These are phyloP conservation scores for Wickerhamomyces ciferrii DNA, from an alignment of 805 yeast genomes.

Conservation along the genomic window DNA sequence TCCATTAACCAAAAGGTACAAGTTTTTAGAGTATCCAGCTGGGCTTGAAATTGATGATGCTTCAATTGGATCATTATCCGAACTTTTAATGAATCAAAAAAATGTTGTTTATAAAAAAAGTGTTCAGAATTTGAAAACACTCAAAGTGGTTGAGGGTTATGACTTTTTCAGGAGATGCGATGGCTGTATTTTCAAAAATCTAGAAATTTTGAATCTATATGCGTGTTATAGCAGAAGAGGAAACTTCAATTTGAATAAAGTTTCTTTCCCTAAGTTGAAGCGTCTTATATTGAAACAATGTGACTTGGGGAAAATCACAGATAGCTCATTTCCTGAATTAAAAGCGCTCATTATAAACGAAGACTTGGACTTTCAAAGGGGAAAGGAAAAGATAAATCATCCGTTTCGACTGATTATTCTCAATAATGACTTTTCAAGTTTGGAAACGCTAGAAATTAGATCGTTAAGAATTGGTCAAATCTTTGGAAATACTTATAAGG, in stretches of 20 bases:
- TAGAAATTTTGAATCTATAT: background rate
- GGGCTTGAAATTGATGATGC: background rate
- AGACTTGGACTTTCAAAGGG: too few species aligned
- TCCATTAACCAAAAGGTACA: background rate
- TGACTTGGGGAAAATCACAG: background rate
- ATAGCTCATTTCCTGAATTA: background rate
- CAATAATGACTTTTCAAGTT: background rate
- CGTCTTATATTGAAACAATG: background rate
- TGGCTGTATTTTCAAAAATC: too few species aligned
- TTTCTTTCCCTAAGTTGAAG: background rate
- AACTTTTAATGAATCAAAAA: background rate
- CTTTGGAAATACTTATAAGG: background rate
- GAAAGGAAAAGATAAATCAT: too few species aligned
- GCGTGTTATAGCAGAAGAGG: background rate
- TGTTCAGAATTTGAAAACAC: background rate
- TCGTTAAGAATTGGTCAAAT: background rate
- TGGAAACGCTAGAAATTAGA: background rate
- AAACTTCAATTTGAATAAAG: too few species aligned
- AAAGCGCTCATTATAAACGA: background rate
- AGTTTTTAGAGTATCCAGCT: background rate
- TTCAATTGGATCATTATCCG: background rate
- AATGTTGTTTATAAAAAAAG: background rate
- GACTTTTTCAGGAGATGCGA: background rate
- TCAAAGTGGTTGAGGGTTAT: background rate
- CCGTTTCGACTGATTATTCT: background rate